Evolutionary conservation across 1,139 yeast species (phyloP), one percentile per base, ranked within the genome.

Genomic region (Yamadazyma mexicana): DNA sequence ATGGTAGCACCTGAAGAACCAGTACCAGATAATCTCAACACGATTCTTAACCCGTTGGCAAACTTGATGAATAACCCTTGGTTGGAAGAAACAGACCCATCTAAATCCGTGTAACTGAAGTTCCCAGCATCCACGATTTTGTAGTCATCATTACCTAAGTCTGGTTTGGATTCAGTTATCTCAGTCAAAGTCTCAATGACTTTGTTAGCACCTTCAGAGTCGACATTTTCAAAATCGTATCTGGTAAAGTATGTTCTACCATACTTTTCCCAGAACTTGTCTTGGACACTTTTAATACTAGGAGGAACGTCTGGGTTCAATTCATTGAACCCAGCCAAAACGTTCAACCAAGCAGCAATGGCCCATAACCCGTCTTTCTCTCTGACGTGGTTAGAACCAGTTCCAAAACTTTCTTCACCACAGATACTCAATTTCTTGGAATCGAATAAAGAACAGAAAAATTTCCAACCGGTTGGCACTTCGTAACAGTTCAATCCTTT

Each of bases 351-450:
- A 3, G 98, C 98, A 46, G 87, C 78, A 57, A 92, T 79, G 23
- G 98, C 98, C 98, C 98, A 92, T 45, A 92, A 67, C 46, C 98
- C 98, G 63, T 92, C 98, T 66, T 92, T 92, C 64, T 92, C 98
- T 61, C 98, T 85, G 48, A 94, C 86, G 60, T 92, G 98, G 67
- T 92, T 86, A 17, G 97, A 88, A 31, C 98, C 98, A 20, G 98
- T 92, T 58, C 98, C 98, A 56, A 92, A 92, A 32, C 95, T 85
- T 67, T 92, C 98, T 67, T 92, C 98, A 50, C 98, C 98, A 68
- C 98, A 94, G 56, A 92, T 92, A 47, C 96, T 87, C 56, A 92
- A 76, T 66, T 89, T 89, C 56, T 87, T 79, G 34, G 95, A 91
- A 59, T 92, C 98, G 55, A 92, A 92, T 50, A 92, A 72, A 5